phyloP scores from a whole-genome alignment of 139 green algal genomes.

The Auxenochlorella protothecoides region DNA sequence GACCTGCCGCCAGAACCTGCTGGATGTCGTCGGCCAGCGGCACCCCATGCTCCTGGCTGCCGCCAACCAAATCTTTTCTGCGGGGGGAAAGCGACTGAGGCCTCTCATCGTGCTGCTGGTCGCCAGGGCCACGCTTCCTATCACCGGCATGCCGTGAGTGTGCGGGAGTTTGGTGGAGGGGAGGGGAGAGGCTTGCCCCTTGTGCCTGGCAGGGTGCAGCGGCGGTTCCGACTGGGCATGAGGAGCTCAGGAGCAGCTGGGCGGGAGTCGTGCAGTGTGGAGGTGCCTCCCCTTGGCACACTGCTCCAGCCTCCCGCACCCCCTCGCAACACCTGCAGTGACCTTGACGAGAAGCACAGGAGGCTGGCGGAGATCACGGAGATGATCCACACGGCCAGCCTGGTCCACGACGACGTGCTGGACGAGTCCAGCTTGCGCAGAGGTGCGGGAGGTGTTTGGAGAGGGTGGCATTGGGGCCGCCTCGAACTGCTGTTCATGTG shows the following conservation, averaged over 20 bases:
- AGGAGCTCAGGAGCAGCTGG: too few relatives aligned
- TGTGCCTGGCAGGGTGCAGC: neutral
- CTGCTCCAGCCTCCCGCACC: neutral
- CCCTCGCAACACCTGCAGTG: slow-evolving; percentile 38
- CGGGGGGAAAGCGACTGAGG: slow-evolving; percentile 87
- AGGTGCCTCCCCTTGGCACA: neutral
- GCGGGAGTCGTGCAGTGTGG: too few relatives aligned
- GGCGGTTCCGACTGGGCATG: too few relatives aligned
- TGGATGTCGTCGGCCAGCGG: slow-evolving; percentile 77
- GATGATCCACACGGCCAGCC: slow-evolving; percentile 97
- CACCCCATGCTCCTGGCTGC: slow-evolving; percentile 91
- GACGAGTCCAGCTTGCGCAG: slow-evolving; percentile 83
- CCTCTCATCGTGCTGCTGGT: slow-evolving; percentile 87
- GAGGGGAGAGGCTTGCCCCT: neutral
- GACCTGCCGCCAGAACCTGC: slow-evolving; percentile 68
- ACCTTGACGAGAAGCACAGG: slow-evolving; percentile 78
- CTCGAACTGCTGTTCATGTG: too few relatives aligned
- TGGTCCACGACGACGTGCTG: slow-evolving; percentile 98
- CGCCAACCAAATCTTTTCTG: slow-evolving; percentile 96
- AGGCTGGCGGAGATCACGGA: slow-evolving; percentile 94
- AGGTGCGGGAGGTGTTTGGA: slow-evolving; percentile 38
- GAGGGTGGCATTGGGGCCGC: too few relatives aligned
- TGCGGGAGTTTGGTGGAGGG: neutral
- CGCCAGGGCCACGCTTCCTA: slow-evolving; percentile 58
- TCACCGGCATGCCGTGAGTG: slow-evolving; percentile 44